A percentile compares a stretch with the other conserved stretches of the same genome.
These are phyloP conservation scores for Suillus plorans DNA, from an alignment of 768 basidiomycete genomes.

Conservation along the genomic window DNA sequence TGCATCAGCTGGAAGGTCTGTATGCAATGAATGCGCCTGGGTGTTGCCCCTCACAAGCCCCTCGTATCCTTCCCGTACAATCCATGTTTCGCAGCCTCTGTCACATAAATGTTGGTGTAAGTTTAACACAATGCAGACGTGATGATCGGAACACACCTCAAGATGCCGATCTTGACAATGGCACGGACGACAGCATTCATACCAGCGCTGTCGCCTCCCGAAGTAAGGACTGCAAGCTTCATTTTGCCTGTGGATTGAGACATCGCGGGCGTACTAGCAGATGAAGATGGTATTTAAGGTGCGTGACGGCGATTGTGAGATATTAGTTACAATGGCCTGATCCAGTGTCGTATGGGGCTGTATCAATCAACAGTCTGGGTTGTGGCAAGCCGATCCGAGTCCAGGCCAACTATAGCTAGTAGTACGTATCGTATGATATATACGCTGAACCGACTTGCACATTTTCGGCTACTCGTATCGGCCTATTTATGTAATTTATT, in stretches of 20 bases:
- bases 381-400: not conserved
- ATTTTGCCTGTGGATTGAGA: constrained; percentile 36
- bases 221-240: constrained; percentile 94
- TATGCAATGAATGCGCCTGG: constrained; percentile 29
- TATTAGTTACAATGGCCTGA: constrained; percentile 1
- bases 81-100: constrained; percentile 94
- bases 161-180: constrained; percentile 89
- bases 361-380: not conserved
- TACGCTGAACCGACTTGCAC: not conserved
- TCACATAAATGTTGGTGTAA: constrained; percentile 9
- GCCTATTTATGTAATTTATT: not conserved
- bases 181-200: constrained; percentile 96
- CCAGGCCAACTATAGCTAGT: not conserved
- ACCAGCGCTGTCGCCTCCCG: constrained; percentile 96
- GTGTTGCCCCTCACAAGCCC: constrained; percentile 94
- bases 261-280: not conserved
- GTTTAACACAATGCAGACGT: constrained; percentile 2
- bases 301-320: constrained; percentile 6
- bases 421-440: constrained; percentile 3
- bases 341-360: not conserved
- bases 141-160: constrained; percentile 56
- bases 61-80: constrained; percentile 98
- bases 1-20: constrained; percentile 31
- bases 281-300: constrained; percentile 1
- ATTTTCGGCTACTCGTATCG: not conserved